phyloP scores from a whole-genome alignment of 192 early-diverging fungal species.

The Coemansia sp. region DNA sequence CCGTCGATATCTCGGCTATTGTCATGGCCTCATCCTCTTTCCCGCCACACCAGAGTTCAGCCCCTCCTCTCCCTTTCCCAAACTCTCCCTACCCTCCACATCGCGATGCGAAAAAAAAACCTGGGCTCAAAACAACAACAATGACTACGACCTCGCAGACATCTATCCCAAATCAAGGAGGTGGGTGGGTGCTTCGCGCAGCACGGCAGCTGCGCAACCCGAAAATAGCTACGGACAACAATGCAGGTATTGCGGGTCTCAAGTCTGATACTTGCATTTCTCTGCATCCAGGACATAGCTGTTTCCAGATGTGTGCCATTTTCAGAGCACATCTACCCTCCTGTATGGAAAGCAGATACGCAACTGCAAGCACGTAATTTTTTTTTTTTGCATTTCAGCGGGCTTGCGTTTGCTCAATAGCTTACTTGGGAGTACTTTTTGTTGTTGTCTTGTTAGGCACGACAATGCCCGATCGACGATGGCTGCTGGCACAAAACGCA shows the following conservation, averaged over 20 bases:
- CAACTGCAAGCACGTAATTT: not conserved
- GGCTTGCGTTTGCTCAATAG: not conserved
- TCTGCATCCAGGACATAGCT: not conserved
- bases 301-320: slow-evolving; percentile 11
- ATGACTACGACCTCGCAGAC: not conserved
- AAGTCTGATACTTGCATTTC: not conserved
- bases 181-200: not conserved
- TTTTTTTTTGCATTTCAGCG: not conserved
- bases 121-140: slow-evolving; percentile 11
- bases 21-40: not conserved
- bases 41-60: slow-evolving; percentile 11
- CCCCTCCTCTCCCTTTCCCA: slow-evolving; percentile 2
- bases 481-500: not conserved
- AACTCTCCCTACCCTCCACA: slow-evolving; percentile 13
- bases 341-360: not conserved
- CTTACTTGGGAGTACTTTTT: not conserved
- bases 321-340: not conserved
- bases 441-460: slow-evolving; percentile 1
- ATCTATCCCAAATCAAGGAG: slow-evolving; percentile 9
- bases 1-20: not conserved
- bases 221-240: slow-evolving; percentile 5
- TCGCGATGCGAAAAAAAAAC: not conserved
- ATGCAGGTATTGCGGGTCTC: not conserved
- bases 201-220: not conserved
- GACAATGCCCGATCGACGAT: slow-evolving; percentile 1